Base-by-base conservation (phyloP, 768 basidiomycete genomes). In the Xerocomus spinulosus region DNA sequence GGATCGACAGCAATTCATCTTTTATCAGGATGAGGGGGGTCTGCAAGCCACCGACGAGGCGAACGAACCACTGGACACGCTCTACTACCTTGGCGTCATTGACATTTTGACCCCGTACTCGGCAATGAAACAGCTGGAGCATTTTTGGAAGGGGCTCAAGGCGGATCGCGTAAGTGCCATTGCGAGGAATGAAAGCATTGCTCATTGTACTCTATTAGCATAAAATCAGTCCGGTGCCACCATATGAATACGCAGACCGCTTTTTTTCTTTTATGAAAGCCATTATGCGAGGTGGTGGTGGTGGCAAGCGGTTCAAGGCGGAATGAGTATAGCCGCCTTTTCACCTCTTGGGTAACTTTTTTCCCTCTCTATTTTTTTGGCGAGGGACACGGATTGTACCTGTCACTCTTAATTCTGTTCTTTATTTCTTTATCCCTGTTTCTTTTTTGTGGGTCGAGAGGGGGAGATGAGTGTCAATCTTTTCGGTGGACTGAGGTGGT, bases 1-100 rank as follows among this genome's bases (percentile, higher is more conserved):
- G 29, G 67, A 67, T 28, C 67, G 79, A 28, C 68, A 78, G 21
- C 80, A 89, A 49, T 92, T 95, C 63, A 67, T 97, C 23, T 99
- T 99, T 68, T 97, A 96, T 62, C 91, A 94, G 58, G 94, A 99
- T 61, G 96, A 98, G 57, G 93, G 93, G 12, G 96, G 96, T 0
- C 62, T 95, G 36, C 78, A 87, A 26, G 91, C 93, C 29, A 96
- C 95, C 15, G 83, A 94, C 64, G 94, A 97, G 58, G 68, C 67
- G 9, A 95, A 98, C 64, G 74, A 78, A 17, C 67, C 74, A 2
- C 67, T 85, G 68, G 84, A 86, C 54, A 81, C 80, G 39, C 86
- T 96, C 46, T 96, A 95, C 67, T 97, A 97, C 66, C 73, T 97
- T 9, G 95, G 96, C 20, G 80, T 99, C 45, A 99, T 99, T 60